A percentile compares a stretch with the other conserved stretches of the same genome.
Conservation (phyloP, 345 rosid genomes). For the Triadica sebifera region DNA sequence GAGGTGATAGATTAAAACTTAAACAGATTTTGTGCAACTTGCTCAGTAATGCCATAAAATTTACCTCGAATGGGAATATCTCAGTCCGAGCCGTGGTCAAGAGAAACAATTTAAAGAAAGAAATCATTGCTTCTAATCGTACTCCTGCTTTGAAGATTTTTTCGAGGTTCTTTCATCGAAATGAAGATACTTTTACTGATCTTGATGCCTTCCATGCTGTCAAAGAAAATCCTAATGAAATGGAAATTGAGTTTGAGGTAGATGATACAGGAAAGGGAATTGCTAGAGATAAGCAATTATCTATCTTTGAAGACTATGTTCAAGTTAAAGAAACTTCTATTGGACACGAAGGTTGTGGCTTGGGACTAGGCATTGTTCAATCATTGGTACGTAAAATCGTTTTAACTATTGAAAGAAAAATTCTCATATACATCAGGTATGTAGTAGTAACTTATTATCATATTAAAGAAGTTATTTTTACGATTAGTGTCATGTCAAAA, state of each 20-base stretch:
- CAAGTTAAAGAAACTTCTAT: constrained; percentile 39
- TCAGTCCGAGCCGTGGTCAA: constrained; percentile 27
- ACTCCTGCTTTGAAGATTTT: constrained; percentile 17
- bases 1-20: constrained; percentile 32
- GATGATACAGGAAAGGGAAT: constrained; percentile 43
- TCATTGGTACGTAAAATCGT: constrained; percentile 30
- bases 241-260: constrained; percentile 37
- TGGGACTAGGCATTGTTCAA: constrained; percentile 45
- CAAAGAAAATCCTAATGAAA: constrained; percentile 24
- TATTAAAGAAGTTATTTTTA: no score
- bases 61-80: constrained; percentile 38
- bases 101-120: constrained; percentile 25
- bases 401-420: no score
- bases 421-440: no score
- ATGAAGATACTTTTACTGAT: constrained; percentile 19
- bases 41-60: constrained; percentile 35
- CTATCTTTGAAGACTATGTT: constrained; percentile 40
- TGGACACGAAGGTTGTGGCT: constrained; percentile 36
- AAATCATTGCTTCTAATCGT: constrained; percentile 31
- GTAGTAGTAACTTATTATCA: no score
- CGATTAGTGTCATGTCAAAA: no score
- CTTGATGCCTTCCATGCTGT: constrained; percentile 26
- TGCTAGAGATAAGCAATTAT: constrained; percentile 34
- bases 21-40: constrained; percentile 39
- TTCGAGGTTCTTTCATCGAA: constrained; percentile 17